These are phyloP conservation scores for Cicer yamashitae DNA, from an alignment of 306 rosid genomes.

Conservation along the genomic window DNA sequence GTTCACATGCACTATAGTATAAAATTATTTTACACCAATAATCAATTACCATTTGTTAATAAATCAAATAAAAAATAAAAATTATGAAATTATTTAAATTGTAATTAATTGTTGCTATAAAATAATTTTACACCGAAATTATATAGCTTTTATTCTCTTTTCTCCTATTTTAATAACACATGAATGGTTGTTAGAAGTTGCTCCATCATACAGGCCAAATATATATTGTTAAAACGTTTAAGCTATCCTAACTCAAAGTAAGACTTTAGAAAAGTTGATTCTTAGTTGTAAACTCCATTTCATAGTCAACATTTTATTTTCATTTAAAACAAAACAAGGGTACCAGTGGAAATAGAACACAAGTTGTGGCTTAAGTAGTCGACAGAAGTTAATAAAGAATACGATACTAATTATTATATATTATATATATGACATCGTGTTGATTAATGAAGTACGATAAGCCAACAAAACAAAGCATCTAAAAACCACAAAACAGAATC, in stretches of 20 bases:
- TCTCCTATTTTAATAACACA: not conserved
- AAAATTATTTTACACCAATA: too few species aligned
- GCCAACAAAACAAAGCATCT: slow-evolving; percentile 32
- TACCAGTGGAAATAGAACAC: not conserved
- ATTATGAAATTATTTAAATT: too few species aligned
- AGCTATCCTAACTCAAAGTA: not conserved
- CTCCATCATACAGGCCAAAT: not conserved
- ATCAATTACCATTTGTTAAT: too few species aligned
- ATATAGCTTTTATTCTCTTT: too few species aligned
- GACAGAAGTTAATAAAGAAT: slow-evolving; percentile 4
- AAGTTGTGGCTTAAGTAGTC: not conserved
- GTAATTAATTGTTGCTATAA: too few species aligned
- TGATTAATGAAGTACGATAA: not conserved
- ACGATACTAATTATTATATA: not conserved
- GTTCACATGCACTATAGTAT: too few species aligned
- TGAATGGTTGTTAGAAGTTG: not conserved
- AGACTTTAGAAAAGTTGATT: not conserved
- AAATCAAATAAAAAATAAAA: too few species aligned
- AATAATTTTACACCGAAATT: too few species aligned
- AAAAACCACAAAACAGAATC: slow-evolving; percentile 1
- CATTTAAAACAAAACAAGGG: not conserved
- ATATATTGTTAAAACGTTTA: not conserved
- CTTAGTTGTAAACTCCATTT: not conserved
- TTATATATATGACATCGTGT: not conserved
- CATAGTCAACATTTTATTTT: not conserved